phyloP scores from a whole-genome alignment of 73 alveolate genomes.

The Loxodes magnus region DNA sequence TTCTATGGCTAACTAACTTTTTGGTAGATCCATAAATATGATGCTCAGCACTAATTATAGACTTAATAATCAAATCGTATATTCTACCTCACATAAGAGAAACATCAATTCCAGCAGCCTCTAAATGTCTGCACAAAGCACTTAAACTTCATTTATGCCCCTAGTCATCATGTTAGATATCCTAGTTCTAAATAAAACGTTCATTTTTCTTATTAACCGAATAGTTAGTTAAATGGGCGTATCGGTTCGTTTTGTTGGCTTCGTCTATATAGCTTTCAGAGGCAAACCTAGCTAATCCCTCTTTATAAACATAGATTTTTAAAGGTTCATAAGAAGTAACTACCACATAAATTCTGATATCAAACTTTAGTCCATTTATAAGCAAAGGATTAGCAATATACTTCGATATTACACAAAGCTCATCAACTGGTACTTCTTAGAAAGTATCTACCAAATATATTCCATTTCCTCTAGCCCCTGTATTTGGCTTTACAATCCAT shows the following conservation, averaged over 20 bases:
- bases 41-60: constrained; percentile 46
- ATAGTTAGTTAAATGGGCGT: constrained; percentile 48
- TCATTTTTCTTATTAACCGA: constrained; percentile 32
- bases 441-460: constrained; percentile 48
- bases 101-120: constrained; percentile 46
- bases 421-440: constrained; percentile 34
- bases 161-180: constrained; percentile 27
- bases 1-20: constrained; percentile 48
- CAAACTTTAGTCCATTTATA: constrained; percentile 75
- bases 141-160: constrained; percentile 46
- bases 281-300: constrained; percentile 91
- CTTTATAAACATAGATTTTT: constrained; percentile 68
- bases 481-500: constrained; percentile 86
- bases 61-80: constrained; percentile 56
- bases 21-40: constrained; percentile 50
- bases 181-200: constrained; percentile 33
- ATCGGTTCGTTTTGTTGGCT: constrained; percentile 32
- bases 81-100: constrained; percentile 48
- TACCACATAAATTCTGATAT: constrained; percentile 82
- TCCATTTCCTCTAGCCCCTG: constrained; percentile 83
- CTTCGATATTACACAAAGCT: constrained; percentile 45
- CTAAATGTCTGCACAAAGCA: constrained; percentile 49
- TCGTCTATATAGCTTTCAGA: constrained; percentile 62
- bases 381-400: constrained; percentile 85
- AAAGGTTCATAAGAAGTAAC: constrained; percentile 78